Evolutionary conservation across 1,139 yeast genomes (phyloP), one percentile per base, ranked within the genome.

Genomic region (Geotrichum histeridarum): DNA sequence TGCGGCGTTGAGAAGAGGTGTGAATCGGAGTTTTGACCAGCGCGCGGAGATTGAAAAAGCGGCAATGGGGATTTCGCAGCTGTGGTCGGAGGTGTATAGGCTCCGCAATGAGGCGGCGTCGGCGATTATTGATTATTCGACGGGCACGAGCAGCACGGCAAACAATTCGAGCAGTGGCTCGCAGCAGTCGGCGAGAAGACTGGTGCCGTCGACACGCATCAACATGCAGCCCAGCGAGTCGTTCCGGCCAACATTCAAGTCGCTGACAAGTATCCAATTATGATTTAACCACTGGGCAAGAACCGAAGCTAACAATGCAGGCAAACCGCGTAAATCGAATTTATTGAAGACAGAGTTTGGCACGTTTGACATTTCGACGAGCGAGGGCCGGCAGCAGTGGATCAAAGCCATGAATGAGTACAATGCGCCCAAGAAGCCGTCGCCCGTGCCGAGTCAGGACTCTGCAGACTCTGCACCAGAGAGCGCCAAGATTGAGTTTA

Each of bases 311-410:
- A 43, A 43, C 47, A 2, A n/a, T 1, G 8, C 18, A 45, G 48
- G 41, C 39, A 45, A 45, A 18, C 31, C 41, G 14, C 17, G 39
- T 2, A 45, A 36, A 44, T 57, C 82, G 59, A 70, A 73, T 59
- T 55, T 72, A 30, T 70, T 75, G 55, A 66, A 66, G 54, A 64
- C 68, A 22, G 74, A 73, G 33, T 57, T 61, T 48, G 67, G 68
- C 2, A 61, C 59, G 33, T 66, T 63, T 53, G 64, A 66, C 50
- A 54, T 66, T 47, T 58, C 64, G 39, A 65, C 68, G 5, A 60
- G 54, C 36, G 64, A 61, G 37, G 68, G 68, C 18, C 59, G 64
- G 0, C 62, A 62, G 41, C 54, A 57, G 27, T 65, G 67, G 67
- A 53, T 54, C 38, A 55, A 54, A 12, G 57, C 64, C 1, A 54